These are phyloP conservation scores for Ceriops tagal DNA, from an alignment of 345 rosid genomes.

Conservation along the genomic window DNA sequence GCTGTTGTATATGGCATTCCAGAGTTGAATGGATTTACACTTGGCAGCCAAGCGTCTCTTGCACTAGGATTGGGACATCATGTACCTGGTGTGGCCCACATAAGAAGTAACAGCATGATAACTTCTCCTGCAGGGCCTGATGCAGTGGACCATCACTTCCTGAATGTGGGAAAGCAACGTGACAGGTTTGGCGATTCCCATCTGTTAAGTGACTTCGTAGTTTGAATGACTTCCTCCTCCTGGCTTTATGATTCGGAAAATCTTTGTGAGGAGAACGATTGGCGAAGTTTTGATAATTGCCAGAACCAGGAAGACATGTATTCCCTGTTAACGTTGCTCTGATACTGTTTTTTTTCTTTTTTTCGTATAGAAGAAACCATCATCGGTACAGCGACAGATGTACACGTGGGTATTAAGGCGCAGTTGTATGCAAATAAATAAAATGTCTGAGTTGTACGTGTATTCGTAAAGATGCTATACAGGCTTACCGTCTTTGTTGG, in stretches of 20 bases:
- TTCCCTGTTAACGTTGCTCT: too few relatives aligned
- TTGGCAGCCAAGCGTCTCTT: conserved; percentile 54
- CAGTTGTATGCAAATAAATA: too few relatives aligned
- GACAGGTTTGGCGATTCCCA: conserved; percentile 59
- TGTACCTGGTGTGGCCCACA: conserved; percentile 35
- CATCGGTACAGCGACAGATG: too few relatives aligned
- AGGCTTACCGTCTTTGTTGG: too few relatives aligned
- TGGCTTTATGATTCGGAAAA: not conserved
- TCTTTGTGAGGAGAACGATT: too few relatives aligned
- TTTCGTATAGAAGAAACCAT: too few relatives aligned
- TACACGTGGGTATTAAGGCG: too few relatives aligned
- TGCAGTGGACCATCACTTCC: conserved; percentile 50
- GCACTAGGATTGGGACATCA: conserved; percentile 75
- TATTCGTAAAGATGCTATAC: too few relatives aligned
- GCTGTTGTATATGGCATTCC: conserved; percentile 37
- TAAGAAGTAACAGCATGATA: conserved; percentile 24
- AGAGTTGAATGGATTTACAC: conserved; percentile 41
- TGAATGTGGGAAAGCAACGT: conserved; percentile 45
- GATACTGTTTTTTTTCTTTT: too few relatives aligned
- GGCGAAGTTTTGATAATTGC: too few relatives aligned
- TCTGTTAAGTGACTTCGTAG: conserved; percentile 76
- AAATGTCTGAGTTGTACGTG: too few relatives aligned
- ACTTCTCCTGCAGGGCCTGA: conserved; percentile 39
- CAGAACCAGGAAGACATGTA: too few relatives aligned
- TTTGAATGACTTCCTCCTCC: conserved; percentile 31